These are phyloP conservation scores for Mycena belliarum DNA, from an alignment of 768 basidiomycete species.

Conservation along the genomic window DNA sequence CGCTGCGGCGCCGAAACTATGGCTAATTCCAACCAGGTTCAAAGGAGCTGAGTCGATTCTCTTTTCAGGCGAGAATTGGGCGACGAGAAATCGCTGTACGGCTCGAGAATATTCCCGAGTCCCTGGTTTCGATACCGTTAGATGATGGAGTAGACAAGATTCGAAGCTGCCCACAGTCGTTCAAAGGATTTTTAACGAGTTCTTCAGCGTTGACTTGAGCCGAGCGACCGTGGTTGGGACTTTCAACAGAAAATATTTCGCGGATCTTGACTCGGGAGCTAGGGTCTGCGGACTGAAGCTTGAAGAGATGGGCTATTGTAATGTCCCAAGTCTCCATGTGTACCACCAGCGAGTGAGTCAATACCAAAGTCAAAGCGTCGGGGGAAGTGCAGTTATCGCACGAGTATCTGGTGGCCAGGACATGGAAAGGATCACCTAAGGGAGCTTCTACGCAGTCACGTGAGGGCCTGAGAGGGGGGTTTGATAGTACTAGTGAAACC, in stretches of 20 bases:
- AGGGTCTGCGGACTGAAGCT: not conserved
- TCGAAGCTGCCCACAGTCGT: not conserved
- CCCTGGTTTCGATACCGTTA: not conserved
- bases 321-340: conserved; percentile 13
- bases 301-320: conserved; percentile 1
- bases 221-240: conserved; percentile 9
- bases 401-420: conserved; percentile 2
- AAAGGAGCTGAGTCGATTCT: too few species aligned
- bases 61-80: not conserved
- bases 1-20: conserved; percentile 2
- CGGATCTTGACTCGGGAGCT: not conserved
- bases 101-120: conserved; percentile 4
- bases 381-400: not conserved
- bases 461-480: too few species aligned
- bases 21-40: conserved; percentile 9
- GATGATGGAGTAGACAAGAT: too few species aligned
- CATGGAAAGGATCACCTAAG: conserved; percentile 9
- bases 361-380: conserved; percentile 1
- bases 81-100: conserved; percentile 1
- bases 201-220: not conserved
- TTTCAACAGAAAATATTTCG: conserved; percentile 3
- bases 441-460: too few species aligned
- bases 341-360: conserved; percentile 3
- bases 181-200: not conserved
- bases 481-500: too few species aligned